Evolutionary conservation across 2,329 filamentous ascomycete species (phyloP).

Genomic region (Lasiodiplodia hormozganensis): DNA sequence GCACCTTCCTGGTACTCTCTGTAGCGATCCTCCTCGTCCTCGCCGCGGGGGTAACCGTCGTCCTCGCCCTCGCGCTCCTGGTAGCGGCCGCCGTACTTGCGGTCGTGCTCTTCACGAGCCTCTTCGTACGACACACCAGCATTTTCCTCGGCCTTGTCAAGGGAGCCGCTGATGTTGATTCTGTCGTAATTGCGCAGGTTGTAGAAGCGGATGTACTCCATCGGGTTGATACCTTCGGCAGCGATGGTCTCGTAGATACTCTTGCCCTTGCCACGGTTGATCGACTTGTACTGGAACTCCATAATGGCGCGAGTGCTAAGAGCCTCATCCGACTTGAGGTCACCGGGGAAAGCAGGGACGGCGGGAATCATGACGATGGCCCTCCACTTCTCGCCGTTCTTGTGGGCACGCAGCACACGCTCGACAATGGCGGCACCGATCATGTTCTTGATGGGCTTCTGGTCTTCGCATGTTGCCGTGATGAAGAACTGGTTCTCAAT

Average conservation of each 20-base stretch:
- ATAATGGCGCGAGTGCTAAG: constrained; percentile 84
- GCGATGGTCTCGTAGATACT: constrained; percentile 77
- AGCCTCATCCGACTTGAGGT: constrained; percentile 74
- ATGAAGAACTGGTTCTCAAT: constrained; percentile 92
- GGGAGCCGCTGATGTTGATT: constrained; percentile 72
- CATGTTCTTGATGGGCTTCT: constrained; percentile 76
- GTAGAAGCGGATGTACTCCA: constrained; percentile 81
- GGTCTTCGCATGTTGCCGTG: constrained; percentile 74
- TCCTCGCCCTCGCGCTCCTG: constrained; percentile 42
- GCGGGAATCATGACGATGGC: constrained; percentile 80
- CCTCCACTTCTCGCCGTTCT: constrained; percentile 71
- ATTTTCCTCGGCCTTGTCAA: constrained; percentile 66
- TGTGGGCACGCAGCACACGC: constrained; percentile 74
- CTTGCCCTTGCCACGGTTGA: constrained; percentile 73
- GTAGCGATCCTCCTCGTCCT: constrained; percentile 56
- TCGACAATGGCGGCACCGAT: constrained; percentile 81
- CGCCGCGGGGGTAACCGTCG: constrained; percentile 35
- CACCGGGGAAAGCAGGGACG: constrained; percentile 82
- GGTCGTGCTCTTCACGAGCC: constrained; percentile 69
- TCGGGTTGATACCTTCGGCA: constrained; percentile 71
- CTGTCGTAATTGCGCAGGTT: constrained; percentile 85
- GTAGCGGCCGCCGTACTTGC: constrained; percentile 53
- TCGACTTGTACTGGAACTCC: constrained; percentile 85
- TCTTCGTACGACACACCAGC: constrained; percentile 73
- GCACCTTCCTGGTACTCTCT: constrained; percentile 76